A percentile compares a stretch with the other conserved stretches of the same genome.
These are phyloP conservation scores for Pouteria glomerata DNA, from an alignment of 148 eudicot species.

Conservation along the genomic window DNA sequence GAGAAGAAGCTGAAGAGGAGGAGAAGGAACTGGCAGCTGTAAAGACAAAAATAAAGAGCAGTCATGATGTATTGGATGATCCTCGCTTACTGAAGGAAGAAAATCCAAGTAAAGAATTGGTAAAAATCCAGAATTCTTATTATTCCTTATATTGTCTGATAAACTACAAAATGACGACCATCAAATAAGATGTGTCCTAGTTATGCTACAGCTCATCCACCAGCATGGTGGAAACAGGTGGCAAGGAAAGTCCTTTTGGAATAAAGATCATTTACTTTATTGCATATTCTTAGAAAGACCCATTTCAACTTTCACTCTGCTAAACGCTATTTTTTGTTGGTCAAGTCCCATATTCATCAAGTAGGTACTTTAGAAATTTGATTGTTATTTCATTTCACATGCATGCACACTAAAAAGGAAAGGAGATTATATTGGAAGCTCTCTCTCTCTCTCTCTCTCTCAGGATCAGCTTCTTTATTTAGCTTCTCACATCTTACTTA, in stretches of 20 bases:
- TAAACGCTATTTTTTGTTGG: neutral
- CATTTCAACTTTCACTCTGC: neutral
- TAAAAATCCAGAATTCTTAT: conserved; percentile 18
- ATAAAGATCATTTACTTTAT: neutral
- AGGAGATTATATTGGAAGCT: neutral
- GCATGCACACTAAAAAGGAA: neutral
- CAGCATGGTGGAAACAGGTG: neutral
- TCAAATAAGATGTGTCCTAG: neutral
- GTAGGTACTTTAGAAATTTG: too few species aligned
- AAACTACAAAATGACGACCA: neutral
- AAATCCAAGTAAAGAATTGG: conserved; percentile 41
- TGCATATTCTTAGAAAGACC: neutral
- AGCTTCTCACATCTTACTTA: neutral
- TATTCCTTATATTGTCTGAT: too few species aligned
- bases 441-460: too few species aligned
- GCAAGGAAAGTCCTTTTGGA: neutral
- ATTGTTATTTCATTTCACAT: too few species aligned
- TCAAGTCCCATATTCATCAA: neutral
- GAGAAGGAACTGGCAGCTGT: conserved; percentile 68
- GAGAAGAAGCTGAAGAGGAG: conserved; percentile 98
- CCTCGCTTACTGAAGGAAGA: conserved; percentile 87
- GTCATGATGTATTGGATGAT: conserved; percentile 96
- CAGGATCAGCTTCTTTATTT: neutral
- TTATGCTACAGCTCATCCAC: conserved; percentile 1
- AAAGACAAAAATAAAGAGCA: conserved; percentile 78